phyloP scores from a whole-genome alignment of 495 filamentous ascomycete species.

The Glarea lozoyensis region DNA sequence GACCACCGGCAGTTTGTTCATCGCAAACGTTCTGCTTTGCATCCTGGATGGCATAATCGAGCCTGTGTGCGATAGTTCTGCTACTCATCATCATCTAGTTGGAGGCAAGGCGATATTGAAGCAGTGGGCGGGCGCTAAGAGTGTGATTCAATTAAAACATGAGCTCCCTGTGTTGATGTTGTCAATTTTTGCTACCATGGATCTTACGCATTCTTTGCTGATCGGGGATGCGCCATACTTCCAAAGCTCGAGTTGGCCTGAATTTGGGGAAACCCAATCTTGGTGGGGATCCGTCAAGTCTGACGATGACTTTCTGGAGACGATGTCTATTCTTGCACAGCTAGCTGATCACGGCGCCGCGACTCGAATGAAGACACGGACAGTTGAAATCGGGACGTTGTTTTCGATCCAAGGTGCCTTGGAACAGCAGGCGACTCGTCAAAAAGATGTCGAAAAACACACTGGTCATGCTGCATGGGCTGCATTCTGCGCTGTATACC shows the following conservation, averaged over 20 bases:
- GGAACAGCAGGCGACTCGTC: slow-evolving; percentile 8
- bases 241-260: slow-evolving; percentile 12
- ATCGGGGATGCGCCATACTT: slow-evolving; percentile 21
- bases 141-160: slow-evolving; percentile 17
- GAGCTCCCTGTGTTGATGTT: slow-evolving; percentile 28
- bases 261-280: slow-evolving; percentile 13
- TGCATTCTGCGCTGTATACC: slow-evolving; percentile 16
- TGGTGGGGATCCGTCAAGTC: slow-evolving; percentile 19
- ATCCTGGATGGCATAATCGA: slow-evolving; percentile 31
- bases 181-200: slow-evolving; percentile 30
- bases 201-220: slow-evolving; percentile 25
- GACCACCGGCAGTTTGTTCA: slow-evolving; percentile 21
- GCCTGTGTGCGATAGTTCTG: slow-evolving; percentile 25
- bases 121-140: slow-evolving; percentile 21
- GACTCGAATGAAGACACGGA: slow-evolving; percentile 9
- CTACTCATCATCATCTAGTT: slow-evolving; percentile 26
- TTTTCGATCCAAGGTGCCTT: slow-evolving; percentile 15
- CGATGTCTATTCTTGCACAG: slow-evolving; percentile 17
- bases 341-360: slow-evolving; percentile 13
- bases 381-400: slow-evolving; percentile 11
- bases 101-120: slow-evolving; percentile 30
- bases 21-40: slow-evolving; percentile 30
- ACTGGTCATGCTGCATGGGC: slow-evolving; percentile 11
- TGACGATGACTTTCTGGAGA: slow-evolving; percentile 18
- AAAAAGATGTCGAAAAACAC: slow-evolving; percentile 1